A percentile compares a stretch with the other conserved stretches of the same genome.
phyloP scores from a whole-genome alignment of 2,329 filamentous ascomycete species.

The Cordyceps pruinosa region DNA sequence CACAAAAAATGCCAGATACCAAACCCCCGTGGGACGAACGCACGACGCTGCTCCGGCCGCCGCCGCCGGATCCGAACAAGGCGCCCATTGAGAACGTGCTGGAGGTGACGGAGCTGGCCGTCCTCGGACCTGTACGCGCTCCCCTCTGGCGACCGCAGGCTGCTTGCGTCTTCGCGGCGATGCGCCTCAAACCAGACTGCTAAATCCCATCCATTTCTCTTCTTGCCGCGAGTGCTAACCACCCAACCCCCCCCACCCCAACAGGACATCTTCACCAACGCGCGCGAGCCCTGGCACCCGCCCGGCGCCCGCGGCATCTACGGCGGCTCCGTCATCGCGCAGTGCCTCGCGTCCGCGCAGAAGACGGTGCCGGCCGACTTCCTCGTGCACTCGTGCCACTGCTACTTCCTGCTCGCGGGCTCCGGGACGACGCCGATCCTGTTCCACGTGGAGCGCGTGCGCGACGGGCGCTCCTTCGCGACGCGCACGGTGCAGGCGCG shows the following conservation, averaged over 20 bases:
- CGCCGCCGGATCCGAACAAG: constrained; percentile 63
- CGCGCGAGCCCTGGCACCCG: constrained; percentile 85
- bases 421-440: constrained; percentile 78
- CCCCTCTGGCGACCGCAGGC: neutral
- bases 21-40: constrained; percentile 21
- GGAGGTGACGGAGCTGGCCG: constrained; percentile 72
- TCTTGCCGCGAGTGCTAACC: no score
- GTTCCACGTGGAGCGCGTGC: constrained; percentile 90
- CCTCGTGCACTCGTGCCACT: constrained; percentile 92
- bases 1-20: constrained; percentile 1
- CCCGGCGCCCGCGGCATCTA: constrained; percentile 89
- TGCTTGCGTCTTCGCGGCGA: neutral
- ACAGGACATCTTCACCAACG: constrained; percentile 93
- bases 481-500: constrained; percentile 94
- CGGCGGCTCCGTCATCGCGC: constrained; percentile 87
- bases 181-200: neutral
- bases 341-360: constrained; percentile 82
- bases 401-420: constrained; percentile 94
- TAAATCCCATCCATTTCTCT: neutral
- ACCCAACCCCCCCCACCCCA: neutral
- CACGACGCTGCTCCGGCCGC: constrained; percentile 55
- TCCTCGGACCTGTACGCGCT: constrained; percentile 63
- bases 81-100: constrained; percentile 81
- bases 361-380: constrained; percentile 77
- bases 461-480: constrained; percentile 82